Percentiles rank a stretch among this genome's conserved stretches.
Conservation (phyloP, 306 rosid species). For the Quercus engelmannii region DNA sequence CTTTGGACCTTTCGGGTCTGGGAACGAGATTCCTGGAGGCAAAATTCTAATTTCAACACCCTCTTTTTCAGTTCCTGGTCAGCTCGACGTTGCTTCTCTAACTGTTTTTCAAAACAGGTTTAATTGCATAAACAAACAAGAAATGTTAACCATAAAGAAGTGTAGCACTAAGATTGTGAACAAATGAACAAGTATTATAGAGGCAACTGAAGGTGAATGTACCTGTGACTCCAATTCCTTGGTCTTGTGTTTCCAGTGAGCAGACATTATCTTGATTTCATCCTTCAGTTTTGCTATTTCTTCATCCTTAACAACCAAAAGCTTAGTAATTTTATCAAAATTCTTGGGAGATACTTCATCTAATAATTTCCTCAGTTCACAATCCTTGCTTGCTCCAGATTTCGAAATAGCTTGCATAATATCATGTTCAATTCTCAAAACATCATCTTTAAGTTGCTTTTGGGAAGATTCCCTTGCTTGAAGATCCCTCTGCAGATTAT, state of each 20-base stretch:
- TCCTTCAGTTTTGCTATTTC: slow-evolving; percentile 72
- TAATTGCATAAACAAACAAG: slow-evolving; percentile 8
- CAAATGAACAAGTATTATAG: neutral
- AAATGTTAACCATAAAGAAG: slow-evolving; percentile 4
- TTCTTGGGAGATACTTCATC: slow-evolving; percentile 88
- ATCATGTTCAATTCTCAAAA: slow-evolving; percentile 75
- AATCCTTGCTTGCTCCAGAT: slow-evolving; percentile 61
- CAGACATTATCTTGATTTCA: slow-evolving; percentile 75
- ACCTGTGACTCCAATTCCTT: slow-evolving; percentile 97
- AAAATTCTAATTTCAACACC: slow-evolving; percentile 87
- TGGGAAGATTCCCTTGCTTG: slow-evolving; percentile 86
- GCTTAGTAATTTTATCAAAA: slow-evolving; percentile 68
- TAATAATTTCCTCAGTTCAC: slow-evolving; percentile 68
- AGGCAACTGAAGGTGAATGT: slow-evolving; percentile 14
- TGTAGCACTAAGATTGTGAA: neutral
- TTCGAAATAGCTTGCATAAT: slow-evolving; percentile 74
- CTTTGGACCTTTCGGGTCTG: slow-evolving; percentile 94
- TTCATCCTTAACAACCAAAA: slow-evolving; percentile 67
- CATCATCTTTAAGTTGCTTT: slow-evolving; percentile 82
- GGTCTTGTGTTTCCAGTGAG: slow-evolving; percentile 89
- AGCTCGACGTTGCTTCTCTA: slow-evolving; percentile 89
- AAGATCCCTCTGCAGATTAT: slow-evolving; percentile 76
- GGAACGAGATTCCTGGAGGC: slow-evolving; percentile 90
- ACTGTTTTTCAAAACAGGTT: slow-evolving; percentile 43
- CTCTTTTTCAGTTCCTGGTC: slow-evolving; percentile 95